Conservation (phyloP, 768 basidiomycete species). For the Xerocomus potaroensis region DNA sequence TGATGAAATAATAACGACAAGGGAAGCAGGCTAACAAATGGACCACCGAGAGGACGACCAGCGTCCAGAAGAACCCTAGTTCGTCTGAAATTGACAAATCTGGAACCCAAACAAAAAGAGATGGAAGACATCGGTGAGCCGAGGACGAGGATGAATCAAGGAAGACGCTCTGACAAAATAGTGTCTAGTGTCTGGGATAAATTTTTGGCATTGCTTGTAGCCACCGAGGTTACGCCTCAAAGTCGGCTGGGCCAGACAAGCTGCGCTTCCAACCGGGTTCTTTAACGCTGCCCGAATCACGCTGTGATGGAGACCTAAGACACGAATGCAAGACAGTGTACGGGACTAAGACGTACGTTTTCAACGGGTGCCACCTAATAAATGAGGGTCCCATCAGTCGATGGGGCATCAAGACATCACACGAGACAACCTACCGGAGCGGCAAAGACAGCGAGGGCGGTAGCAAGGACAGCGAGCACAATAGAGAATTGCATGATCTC, state of each 20-base stretch:
- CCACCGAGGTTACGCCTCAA: not conserved
- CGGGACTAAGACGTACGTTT: not conserved
- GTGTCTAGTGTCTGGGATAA: not conserved
- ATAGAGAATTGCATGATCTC: conserved; percentile 8
- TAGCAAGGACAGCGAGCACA: not conserved
- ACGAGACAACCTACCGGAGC: not conserved
- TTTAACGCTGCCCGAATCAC: not conserved
- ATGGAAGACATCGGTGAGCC: not conserved
- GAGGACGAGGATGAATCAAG: not conserved
- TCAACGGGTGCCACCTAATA: not conserved
- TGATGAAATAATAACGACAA: not conserved
- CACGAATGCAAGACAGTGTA: no score
- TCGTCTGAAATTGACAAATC: not conserved
- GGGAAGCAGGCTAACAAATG: no score
- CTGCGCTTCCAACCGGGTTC: not conserved
- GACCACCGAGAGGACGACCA: not conserved
- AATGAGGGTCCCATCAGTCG: not conserved
- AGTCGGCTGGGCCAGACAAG: not conserved
- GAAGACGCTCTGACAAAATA: no score
- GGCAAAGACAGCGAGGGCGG: not conserved
- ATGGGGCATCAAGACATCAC: no score
- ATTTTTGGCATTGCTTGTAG: not conserved
- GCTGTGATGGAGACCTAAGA: not conserved
- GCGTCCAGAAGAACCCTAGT: not conserved
- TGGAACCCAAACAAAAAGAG: not conserved